Percentiles rank a stretch among this genome's conserved stretches.
phyloP scores from a whole-genome alignment of 2,329 filamentous ascomycete species.

The Botrytis fragariae region DNA sequence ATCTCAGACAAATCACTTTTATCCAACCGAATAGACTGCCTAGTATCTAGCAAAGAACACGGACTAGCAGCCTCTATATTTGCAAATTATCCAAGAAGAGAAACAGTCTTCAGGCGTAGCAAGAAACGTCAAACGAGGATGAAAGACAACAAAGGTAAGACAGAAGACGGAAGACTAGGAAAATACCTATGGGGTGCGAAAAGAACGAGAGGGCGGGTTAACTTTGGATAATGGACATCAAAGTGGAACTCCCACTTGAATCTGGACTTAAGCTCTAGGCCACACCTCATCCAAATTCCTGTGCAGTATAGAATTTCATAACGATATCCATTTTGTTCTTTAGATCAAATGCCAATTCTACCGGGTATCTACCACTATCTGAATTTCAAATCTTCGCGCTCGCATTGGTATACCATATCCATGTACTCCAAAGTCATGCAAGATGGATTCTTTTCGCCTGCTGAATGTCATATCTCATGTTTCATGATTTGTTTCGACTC shows the following conservation, averaged over 20 bases:
- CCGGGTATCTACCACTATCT: constrained; percentile 8
- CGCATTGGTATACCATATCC: not conserved
- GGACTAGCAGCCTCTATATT: not conserved
- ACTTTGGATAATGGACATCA: not conserved
- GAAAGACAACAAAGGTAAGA: not conserved
- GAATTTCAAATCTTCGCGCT: not conserved
- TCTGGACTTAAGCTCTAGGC: not conserved
- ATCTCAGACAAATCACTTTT: not conserved
- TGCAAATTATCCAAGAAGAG: not conserved
- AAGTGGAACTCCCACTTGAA: not conserved
- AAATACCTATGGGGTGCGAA: fast-evolving
- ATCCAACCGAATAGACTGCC: fast-evolving
- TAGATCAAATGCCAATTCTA: not conserved
- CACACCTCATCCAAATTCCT: not conserved
- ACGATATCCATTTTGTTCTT: not conserved
- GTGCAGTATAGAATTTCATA: not conserved
- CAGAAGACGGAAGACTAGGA: not conserved
- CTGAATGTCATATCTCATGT: not conserved
- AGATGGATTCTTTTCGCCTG: not conserved
- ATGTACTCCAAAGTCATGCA: not conserved
- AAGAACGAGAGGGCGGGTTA: not conserved
- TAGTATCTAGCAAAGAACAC: not conserved
- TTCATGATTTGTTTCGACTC: not conserved
- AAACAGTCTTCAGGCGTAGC: not conserved
- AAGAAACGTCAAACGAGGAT: not conserved